Conservation (phyloP, 139 green algal genomes). For the Astrephomene gubernaculifera region DNA sequence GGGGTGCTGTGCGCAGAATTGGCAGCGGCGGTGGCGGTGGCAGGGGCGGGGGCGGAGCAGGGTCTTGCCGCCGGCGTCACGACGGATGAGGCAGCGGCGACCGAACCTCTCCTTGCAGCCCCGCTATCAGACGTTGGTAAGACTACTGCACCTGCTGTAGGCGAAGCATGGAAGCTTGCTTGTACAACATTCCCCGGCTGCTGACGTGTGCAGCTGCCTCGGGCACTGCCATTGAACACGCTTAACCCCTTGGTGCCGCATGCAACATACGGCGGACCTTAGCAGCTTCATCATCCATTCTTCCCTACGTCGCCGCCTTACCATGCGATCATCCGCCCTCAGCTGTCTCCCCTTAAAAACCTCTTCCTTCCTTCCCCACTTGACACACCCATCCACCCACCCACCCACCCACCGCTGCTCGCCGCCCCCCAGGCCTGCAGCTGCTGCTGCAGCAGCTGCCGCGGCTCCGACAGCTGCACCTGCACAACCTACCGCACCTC, state of each 20-base stretch:
- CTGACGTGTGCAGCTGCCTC: neutral
- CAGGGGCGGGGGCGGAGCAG: neutral
- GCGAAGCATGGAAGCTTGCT: neutral
- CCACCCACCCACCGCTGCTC: neutral
- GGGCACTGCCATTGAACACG: neutral
- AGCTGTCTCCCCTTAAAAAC: neutral
- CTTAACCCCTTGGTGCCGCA: neutral
- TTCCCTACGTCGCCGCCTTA: neutral
- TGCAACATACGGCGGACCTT: neutral
- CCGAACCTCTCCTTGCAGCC: too few relatives aligned
- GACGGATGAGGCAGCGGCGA: too few relatives aligned
- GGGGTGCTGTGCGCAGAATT: neutral
- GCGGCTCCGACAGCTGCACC: slow-evolving; percentile 3
- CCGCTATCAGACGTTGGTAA: slow-evolving; percentile 4
- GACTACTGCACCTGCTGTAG: neutral
- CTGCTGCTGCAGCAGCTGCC: slow-evolving; percentile 27
- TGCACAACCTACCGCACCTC: slow-evolving; percentile 36
- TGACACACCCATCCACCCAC: neutral
- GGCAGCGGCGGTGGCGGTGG: neutral
- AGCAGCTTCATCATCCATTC: neutral
- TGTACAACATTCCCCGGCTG: neutral
- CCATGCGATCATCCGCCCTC: neutral
- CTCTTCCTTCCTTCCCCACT: neutral
- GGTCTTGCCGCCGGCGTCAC: neutral
- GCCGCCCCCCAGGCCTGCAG: slow-evolving; percentile 9